A percentile compares a stretch with the other conserved stretches of the same genome.
Evolutionary conservation across 75 land plant species (phyloP).

Genomic region (Pinus tabuliformis): DNA sequence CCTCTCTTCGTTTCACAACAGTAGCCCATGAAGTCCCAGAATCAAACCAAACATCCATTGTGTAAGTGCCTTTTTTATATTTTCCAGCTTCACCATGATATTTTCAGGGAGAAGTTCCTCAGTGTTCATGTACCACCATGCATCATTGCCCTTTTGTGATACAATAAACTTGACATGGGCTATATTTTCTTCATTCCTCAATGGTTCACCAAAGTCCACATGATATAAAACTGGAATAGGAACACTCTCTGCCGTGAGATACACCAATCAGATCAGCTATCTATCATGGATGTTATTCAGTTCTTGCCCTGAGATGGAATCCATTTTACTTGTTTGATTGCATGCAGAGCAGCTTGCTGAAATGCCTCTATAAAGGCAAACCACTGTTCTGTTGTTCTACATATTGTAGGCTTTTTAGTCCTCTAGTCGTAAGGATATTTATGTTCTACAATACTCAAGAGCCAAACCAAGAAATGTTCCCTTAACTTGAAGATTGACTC

Average conservation of each 20-base stretch:
- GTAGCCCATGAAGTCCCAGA: too few relatives aligned
- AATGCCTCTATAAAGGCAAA: slow-evolving; percentile 99
- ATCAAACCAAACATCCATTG: too few relatives aligned
- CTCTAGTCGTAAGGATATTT: slow-evolving; percentile 99
- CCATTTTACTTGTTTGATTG: slow-evolving; percentile 83
- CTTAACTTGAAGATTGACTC: too few relatives aligned
- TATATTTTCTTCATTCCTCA: slow-evolving; percentile 76
- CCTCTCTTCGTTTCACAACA: too few relatives aligned
- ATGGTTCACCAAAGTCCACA: slow-evolving; percentile 71
- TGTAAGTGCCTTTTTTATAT: too few relatives aligned
- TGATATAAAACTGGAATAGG: slow-evolving; percentile 99
- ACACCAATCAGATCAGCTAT: slow-evolving; percentile 96
- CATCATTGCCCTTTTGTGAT: too few relatives aligned
- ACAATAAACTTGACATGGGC: slow-evolving; percentile 55
- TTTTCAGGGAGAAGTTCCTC: too few relatives aligned
- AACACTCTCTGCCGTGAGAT: slow-evolving; percentile 97
- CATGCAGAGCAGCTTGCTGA: slow-evolving; percentile 67
- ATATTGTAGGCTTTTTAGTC: slow-evolving; percentile 97
- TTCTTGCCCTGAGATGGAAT: slow-evolving; percentile 93
- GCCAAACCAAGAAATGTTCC: too few relatives aligned
- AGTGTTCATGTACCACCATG: too few relatives aligned
- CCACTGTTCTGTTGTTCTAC: slow-evolving; percentile 99
- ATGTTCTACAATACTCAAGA: slow-evolving; percentile 48
- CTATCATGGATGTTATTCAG: slow-evolving; percentile 86
- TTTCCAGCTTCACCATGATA: too few relatives aligned